Conservation (phyloP, 2,329 filamentous ascomycete species). For the Arachnomyces sp. region DNA sequence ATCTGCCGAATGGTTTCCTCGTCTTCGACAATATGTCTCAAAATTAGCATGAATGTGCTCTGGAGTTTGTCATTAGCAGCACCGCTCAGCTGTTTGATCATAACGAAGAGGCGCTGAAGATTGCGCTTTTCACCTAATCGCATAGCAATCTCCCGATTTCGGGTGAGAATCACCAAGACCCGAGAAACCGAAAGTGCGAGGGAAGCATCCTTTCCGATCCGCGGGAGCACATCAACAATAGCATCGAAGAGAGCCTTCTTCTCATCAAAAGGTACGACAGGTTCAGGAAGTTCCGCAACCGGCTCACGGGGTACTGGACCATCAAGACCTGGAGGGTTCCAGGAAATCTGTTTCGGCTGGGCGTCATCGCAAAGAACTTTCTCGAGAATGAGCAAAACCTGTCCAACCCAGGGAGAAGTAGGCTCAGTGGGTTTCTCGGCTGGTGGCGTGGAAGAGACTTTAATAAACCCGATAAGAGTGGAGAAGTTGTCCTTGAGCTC, state of each 20-base stretch:
- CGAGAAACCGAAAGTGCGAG: conserved; percentile 76
- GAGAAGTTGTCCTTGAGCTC: conserved; percentile 68
- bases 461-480: conserved; percentile 70
- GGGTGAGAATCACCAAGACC: conserved; percentile 78
- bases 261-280: conserved; percentile 55
- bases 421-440: conserved; percentile 60
- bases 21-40: conserved; percentile 91
- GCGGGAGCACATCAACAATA: conserved; percentile 74
- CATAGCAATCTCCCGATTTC: conserved; percentile 65
- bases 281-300: conserved; percentile 51
- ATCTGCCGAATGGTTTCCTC: conserved; percentile 83
- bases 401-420: conserved; percentile 84
- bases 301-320: conserved; percentile 42
- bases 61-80: conserved; percentile 67
- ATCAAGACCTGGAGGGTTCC: conserved; percentile 50
- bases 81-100: conserved; percentile 85
- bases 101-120: conserved; percentile 81
- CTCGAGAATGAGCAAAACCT: conserved; percentile 83
- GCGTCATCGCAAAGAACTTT: conserved; percentile 83
- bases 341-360: conserved; percentile 65
- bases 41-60: conserved; percentile 69
- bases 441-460: conserved; percentile 37
- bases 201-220: conserved; percentile 77
- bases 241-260: conserved; percentile 64
- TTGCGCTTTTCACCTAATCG: conserved; percentile 79